Evolutionary conservation across 345 rosid species (phyloP), one percentile per base, ranked within the genome.

Genomic region (Citrus reticulata): DNA sequence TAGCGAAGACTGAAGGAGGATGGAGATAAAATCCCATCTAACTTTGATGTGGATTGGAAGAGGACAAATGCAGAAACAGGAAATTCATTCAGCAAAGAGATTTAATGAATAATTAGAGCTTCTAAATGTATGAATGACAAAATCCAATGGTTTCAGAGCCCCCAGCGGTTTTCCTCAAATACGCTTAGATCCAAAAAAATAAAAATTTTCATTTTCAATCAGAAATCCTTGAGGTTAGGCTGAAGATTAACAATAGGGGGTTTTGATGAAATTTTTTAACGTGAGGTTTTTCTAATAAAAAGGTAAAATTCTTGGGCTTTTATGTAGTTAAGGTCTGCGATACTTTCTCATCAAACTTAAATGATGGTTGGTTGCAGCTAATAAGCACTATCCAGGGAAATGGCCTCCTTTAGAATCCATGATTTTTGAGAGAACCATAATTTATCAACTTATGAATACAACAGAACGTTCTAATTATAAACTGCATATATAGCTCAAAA

Each of bases 331-430:
- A 57, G 9, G 61, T 57, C 61, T 19, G 9, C 9, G 4, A 57
- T 6, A 57, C 3, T 6, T n/a, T 57, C 61, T 8, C 61, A 57
- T 74, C 30, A 61, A 39, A 10, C 35, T 61, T 61, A n/a, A 74
- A 34, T 32, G 51, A 46, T 75, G 78, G 24, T n/a, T 42, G 60
- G 61, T 64, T 27, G 61, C 70, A 75, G 29, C 17, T 60, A 75
- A 4, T 17, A 27, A 63, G 7, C 42, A 75, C 40, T 7, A 17
- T 19, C 34, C 16, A n/a, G 69, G 29, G 16, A 25, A 29, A 61
- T 40, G 46, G 16, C 29, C 55, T 24, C 62, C 37, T 40, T 37
- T 13, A 27, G 66, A 74, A 73, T 42, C 66, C 49, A 46, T 46
- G 51, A 46, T 46, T 46, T n/a, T 58, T 34, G n/a, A 35, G 20